Base-by-base conservation (phyloP, 768 basidiomycete species). In the Boletus vinaceobasis region DNA sequence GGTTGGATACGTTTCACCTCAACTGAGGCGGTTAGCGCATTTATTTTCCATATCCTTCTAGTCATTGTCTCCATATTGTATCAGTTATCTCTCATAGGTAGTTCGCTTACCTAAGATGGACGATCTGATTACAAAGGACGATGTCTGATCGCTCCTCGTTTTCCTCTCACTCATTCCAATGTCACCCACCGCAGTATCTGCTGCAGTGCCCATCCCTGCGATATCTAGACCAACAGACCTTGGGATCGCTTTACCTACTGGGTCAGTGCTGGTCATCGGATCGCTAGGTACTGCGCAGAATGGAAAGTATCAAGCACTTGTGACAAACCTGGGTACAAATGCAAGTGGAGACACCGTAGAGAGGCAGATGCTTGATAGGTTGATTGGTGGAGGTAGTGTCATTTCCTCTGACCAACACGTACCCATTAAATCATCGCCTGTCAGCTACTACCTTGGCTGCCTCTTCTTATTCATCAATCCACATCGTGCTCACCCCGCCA, bases 301-400 rank as follows among this genome's bases (percentile, higher is more conserved):
- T 65, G 93, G 92, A 32, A 80, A 78, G 66, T 93, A 92, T 66
- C 90, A 93, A 68, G 70, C 79, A 1, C 73, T 90, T 57, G 77
- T 91, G 48, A 77, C 82, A 7, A 75, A 77, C 59, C 73, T 92
- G 54, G 81, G 83, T 69, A 70, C 70, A 53, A 77, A 75, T 17
- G 31, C 57, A 29, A 29, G 35, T 23, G 57, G 61, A 19, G 71
- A 78, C 57, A 64, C 73, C 33, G 84, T 91, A 31, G 90, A 94
- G 62, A 86, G 80, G 64, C 85, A 92, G 66, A 83, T 94, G 75
- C 73, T 93, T 29, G 92, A 95, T 69, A 78, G 93, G 56, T 73
- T 95, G 57, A 74, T 92, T 15, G 91, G 90, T 70, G 80, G 82
- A 75, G 92, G 92, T 93, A 64, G 19, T 43, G 11, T 43, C 31